Base-by-base conservation (phyloP, 805 yeast genomes). In the Candida pseudofarinosa region DNA sequence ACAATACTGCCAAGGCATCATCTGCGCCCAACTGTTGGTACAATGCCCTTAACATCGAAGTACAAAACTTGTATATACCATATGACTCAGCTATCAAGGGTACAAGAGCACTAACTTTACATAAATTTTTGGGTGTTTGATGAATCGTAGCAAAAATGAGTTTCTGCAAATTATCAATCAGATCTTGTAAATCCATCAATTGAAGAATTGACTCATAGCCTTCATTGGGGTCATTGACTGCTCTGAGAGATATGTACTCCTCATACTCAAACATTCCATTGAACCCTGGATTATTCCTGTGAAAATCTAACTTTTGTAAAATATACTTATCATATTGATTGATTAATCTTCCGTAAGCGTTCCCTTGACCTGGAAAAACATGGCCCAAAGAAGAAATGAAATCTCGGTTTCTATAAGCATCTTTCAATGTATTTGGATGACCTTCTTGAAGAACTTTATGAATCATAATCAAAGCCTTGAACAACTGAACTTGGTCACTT, bases 401-500 rank as follows among this genome's bases (percentile, higher is more conserved):
- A 40, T 81, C 85, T 39, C 81, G 69, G 59, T 89, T 88, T 47
- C 80, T 73, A 55, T 80, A 85, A 1, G 88, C 97, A 54, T 88
- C 97, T 40, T 78, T 73, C 54, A 91, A 67, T 4, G 88, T 81
- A 19, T 87, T 76, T 12, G 88, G 88, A 60, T 91, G 98, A n/a
- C 99, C 99, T 63, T 91, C 99, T 61, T 93, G 98, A n/a, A 91
- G 67, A 4, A 93, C 91, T 56, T 91, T 90, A 56, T 91, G 98
- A 38, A 89, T 75, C 50, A 87, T 76, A 41, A 90, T 85, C 57
- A 93, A 69, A 13, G 95, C 83, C 60, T 91, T 91, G 69, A 89
- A 90, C 47, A 86, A 63, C 63, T 86, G 95, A 14, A 90, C 76
- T 51, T 88, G 95, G 55, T 87, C 91, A 43, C 78, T 75, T 49